phyloP scores from a whole-genome alignment of 106 monocot genomes.

The Amphibolis antarctica region DNA sequence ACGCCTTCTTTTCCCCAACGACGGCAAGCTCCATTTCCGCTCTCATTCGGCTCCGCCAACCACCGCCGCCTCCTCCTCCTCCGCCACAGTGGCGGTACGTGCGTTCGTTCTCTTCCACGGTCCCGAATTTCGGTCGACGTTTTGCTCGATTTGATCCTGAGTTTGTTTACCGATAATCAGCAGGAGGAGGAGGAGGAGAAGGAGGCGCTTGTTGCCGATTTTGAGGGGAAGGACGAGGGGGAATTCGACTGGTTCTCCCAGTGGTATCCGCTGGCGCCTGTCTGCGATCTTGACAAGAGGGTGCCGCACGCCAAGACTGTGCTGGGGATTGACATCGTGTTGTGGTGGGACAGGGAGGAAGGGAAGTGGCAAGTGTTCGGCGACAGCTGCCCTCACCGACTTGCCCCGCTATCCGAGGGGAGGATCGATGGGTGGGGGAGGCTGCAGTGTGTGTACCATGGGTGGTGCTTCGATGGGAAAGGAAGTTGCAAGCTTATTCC shows the following conservation, averaged over 20 bases:
- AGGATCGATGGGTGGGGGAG: slow-evolving; percentile 66
- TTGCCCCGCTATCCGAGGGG: slow-evolving; percentile 91
- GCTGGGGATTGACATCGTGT: slow-evolving; percentile 70
- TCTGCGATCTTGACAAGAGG: slow-evolving; percentile 79
- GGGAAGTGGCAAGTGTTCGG: slow-evolving; percentile 79
- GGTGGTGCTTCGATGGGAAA: slow-evolving; percentile 88
- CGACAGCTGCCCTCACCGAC: slow-evolving; percentile 79
- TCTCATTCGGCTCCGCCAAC: too few relatives aligned
- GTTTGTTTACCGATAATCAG: too few relatives aligned
- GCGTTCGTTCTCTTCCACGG: too few relatives aligned
- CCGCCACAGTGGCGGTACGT: too few relatives aligned
- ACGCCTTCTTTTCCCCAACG: too few relatives aligned
- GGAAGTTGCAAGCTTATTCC: slow-evolving; percentile 78
- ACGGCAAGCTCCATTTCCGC: too few relatives aligned
- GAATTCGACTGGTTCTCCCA: slow-evolving; percentile 77
- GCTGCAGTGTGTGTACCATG: slow-evolving; percentile 96
- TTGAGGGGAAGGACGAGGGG: too few relatives aligned
- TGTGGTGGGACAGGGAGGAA: slow-evolving; percentile 68
- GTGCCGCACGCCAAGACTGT: slow-evolving; percentile 65
- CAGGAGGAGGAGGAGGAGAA: too few relatives aligned
- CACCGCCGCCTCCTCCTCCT: too few relatives aligned
- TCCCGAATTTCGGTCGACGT: too few relatives aligned
- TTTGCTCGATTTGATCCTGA: too few relatives aligned
- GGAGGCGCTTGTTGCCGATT: too few relatives aligned
- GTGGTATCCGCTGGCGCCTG: slow-evolving; percentile 82